Percentiles rank a stretch among this genome's conserved stretches.
phyloP scores from a whole-genome alignment of 345 rosid genomes.

The Eucalyptus pumila region DNA sequence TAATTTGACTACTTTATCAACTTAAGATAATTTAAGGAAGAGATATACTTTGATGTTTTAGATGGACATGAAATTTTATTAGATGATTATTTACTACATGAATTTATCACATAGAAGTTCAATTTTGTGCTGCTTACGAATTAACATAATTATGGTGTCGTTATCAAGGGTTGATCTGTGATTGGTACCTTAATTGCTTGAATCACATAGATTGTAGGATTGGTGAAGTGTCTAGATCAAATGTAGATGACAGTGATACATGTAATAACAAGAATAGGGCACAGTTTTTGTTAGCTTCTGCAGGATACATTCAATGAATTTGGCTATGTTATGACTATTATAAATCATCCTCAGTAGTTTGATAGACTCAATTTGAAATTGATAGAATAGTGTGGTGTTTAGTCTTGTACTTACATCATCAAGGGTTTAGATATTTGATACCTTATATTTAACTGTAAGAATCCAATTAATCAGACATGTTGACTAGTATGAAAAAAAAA shows the following conservation, averaged over 20 bases:
- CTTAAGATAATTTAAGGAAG: background rate
- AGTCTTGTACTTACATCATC: background rate
- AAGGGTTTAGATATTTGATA: background rate
- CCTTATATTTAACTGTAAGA: background rate
- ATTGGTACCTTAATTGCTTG: background rate
- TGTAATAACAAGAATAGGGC: background rate
- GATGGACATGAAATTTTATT: background rate
- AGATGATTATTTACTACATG: background rate
- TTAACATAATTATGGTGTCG: background rate
- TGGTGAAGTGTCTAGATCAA: background rate
- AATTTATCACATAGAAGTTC: background rate
- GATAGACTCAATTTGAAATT: background rate
- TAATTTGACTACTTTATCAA: background rate
- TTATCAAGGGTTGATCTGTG: background rate
- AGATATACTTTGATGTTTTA: background rate
- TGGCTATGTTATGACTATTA: background rate
- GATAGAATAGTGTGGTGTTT: background rate
- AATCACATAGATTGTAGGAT: background rate
- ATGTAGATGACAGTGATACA: background rate
- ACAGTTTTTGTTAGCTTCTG: background rate
- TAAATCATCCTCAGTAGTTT: background rate
- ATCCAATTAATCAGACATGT: background rate
- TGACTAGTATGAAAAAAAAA: background rate
- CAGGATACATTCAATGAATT: background rate
- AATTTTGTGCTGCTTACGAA: background rate